Conservation (phyloP, 2,329 filamentous ascomycete species). For the Orbilia brochopaga region DNA sequence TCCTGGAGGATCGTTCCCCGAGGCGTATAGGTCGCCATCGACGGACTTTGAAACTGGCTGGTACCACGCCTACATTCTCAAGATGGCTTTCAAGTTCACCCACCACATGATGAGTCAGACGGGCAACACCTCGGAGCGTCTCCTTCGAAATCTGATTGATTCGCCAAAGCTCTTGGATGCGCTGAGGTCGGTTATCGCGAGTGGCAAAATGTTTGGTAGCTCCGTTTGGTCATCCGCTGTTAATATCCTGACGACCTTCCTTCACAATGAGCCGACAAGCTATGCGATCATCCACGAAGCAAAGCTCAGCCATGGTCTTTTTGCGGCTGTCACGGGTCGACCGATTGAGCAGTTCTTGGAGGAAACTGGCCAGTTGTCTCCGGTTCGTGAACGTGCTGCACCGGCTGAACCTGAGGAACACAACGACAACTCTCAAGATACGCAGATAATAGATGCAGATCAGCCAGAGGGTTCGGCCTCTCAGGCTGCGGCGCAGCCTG, state of each 20-base stretch:
- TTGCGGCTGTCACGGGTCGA: slow-evolving; percentile 75
- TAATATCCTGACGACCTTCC: slow-evolving; percentile 90
- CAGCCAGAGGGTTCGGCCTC: slow-evolving; percentile 30
- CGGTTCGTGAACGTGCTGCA: slow-evolving; percentile 33
- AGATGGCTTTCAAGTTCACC: slow-evolving; percentile 93
- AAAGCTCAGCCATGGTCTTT: slow-evolving; percentile 81
- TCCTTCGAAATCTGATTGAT: slow-evolving; percentile 91
- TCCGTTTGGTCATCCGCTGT: slow-evolving; percentile 95
- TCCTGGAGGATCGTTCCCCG: slow-evolving; percentile 73
- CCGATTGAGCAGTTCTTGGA: slow-evolving; percentile 42
- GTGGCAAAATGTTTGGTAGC: slow-evolving; percentile 80
- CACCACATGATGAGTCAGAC: slow-evolving; percentile 90
- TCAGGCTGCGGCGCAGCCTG: slow-evolving; percentile 15
- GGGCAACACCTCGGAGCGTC: slow-evolving; percentile 82
- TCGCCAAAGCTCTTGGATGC: slow-evolving; percentile 82
- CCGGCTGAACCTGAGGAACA: slow-evolving; percentile 29
- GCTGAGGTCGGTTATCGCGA: slow-evolving; percentile 79
- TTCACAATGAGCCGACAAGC: slow-evolving; percentile 98
- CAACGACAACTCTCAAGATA: slow-evolving; percentile 36
- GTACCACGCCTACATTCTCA: slow-evolving; percentile 62
- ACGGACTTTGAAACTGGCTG: slow-evolving; percentile 83
- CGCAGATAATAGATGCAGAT: slow-evolving; percentile 47
- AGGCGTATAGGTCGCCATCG: slow-evolving; percentile 75
- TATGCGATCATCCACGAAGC: slow-evolving; percentile 95
- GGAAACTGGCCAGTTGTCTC: slow-evolving; percentile 21